Evolutionary conservation across 1,284 basidiomycete species (phyloP).

Genomic region (Neonothopanus nambi): DNA sequence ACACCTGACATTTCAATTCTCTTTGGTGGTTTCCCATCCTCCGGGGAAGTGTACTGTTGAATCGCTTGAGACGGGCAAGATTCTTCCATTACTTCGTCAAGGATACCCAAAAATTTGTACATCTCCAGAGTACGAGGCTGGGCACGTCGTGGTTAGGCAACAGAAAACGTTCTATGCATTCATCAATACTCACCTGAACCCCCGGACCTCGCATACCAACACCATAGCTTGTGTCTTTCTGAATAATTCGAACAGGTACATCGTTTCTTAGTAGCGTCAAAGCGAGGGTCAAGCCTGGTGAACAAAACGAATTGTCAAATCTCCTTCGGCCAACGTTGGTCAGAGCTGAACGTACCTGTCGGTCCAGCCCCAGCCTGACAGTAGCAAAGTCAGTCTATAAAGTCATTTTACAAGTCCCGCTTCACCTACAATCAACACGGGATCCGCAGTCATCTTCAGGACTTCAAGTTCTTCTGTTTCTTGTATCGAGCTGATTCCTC

Average conservation of each 20-base stretch:
- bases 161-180: neutral
- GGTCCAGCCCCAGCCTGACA: slow-evolving; percentile 8
- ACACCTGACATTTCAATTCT: neutral
- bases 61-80: neutral
- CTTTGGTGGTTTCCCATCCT: neutral
- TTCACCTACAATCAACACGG: too few relatives aligned
- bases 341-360: neutral
- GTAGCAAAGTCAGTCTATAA: too few relatives aligned
- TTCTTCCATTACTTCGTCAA: slow-evolving; percentile 7
- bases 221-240: neutral
- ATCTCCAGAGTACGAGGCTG: slow-evolving; percentile 18
- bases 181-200: slow-evolving; percentile 2
- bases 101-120: slow-evolving; percentile 13
- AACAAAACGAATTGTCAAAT: neutral
- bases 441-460: too few relatives aligned
- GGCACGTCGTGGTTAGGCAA: neutral
- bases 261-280: slow-evolving; percentile 1
- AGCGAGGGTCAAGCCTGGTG: slow-evolving; percentile 4
- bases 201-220: slow-evolving; percentile 1
- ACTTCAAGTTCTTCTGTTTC: too few relatives aligned
- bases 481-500: too few relatives aligned
- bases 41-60: neutral
- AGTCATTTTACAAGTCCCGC: too few relatives aligned
- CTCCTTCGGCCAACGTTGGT: neutral
- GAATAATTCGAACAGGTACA: slow-evolving; percentile 8